These are phyloP conservation scores for Cladosporium austrohemisphaericum DNA, from an alignment of 2,329 filamentous ascomycete species.

Conservation along the genomic window DNA sequence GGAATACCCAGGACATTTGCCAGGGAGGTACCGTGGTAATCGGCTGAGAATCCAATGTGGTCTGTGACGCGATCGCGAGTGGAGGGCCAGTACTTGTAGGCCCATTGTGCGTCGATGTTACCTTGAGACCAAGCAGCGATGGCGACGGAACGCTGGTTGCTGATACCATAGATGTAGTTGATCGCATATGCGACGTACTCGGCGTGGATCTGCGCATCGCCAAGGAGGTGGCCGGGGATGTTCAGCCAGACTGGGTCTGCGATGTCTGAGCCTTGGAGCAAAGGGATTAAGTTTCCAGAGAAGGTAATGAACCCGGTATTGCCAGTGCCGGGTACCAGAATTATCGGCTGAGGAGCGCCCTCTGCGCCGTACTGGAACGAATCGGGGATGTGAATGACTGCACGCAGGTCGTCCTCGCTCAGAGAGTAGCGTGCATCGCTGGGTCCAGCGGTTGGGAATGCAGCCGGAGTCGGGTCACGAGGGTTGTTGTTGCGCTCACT, in stretches of 20 bases:
- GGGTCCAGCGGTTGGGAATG: conserved; percentile 38
- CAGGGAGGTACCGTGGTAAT: conserved; percentile 49
- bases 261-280: conserved; percentile 41
- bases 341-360: conserved; percentile 40
- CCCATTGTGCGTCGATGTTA: conserved; percentile 54
- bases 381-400: conserved; percentile 52
- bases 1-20: conserved; percentile 34
- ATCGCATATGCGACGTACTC: conserved; percentile 58
- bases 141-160: conserved; percentile 36
- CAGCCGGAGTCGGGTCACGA: conserved; percentile 21
- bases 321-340: conserved; percentile 54
- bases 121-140: conserved; percentile 57
- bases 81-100: conserved; percentile 55
- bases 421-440: conserved; percentile 50
- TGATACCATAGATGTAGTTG: conserved; percentile 51
- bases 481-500: conserved; percentile 29
- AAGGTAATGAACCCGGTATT: conserved; percentile 46
- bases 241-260: conserved; percentile 56
- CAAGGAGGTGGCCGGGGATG: conserved; percentile 46
- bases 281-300: conserved; percentile 47
- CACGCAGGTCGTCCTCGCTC: conserved; percentile 44
- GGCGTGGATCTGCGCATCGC: conserved; percentile 49
- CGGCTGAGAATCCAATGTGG: conserved; percentile 51
- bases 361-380: conserved; percentile 47
- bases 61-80: conserved; percentile 46